Evolutionary conservation across 1,139 yeast genomes (phyloP).

Genomic region (Taphrina flavorubra): DNA sequence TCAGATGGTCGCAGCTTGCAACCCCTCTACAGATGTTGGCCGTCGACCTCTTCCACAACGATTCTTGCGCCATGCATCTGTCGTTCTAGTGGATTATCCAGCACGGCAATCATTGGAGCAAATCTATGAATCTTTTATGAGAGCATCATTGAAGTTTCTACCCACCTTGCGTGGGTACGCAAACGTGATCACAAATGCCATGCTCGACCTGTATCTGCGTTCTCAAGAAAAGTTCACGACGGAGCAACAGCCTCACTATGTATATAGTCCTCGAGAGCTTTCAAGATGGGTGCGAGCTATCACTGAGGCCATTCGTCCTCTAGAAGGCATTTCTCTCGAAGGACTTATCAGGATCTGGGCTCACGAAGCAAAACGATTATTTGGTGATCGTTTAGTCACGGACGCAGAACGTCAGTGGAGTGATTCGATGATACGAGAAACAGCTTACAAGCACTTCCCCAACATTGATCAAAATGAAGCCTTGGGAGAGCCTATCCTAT

Average conservation of each 20-base stretch:
- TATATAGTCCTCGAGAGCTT: constrained; percentile 88
- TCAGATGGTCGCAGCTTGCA: constrained; percentile 93
- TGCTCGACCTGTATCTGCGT: constrained; percentile 65
- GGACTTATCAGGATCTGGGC: constrained; percentile 72
- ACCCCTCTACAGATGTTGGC: constrained; percentile 84
- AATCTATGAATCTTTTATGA: constrained; percentile 67
- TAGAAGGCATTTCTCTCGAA: constrained; percentile 54
- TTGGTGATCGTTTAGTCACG: constrained; percentile 70
- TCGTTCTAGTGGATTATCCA: constrained; percentile 83
- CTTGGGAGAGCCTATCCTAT: constrained; percentile 62
- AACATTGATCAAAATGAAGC: constrained; percentile 54
- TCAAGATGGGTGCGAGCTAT: constrained; percentile 90
- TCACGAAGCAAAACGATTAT: constrained; percentile 79
- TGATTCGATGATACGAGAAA: constrained; percentile 54
- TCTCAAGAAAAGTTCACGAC: constrained; percentile 57
- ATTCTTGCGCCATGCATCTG: constrained; percentile 69
- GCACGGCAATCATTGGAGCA: constrained; percentile 65
- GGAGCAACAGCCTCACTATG: constrained; percentile 62
- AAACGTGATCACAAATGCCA: constrained; percentile 63
- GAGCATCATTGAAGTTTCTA: constrained; percentile 65
- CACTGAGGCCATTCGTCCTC: constrained; percentile 60
- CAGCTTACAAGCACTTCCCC: constrained; percentile 58
- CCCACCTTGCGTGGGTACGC: constrained; percentile 68
- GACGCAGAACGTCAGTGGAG: constrained; percentile 63
- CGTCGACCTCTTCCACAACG: constrained; percentile 66